A percentile compares a stretch with the other conserved stretches of the same genome.
phyloP scores from a whole-genome alignment of 1,284 basidiomycete genomes.

The Ustilago bromivora region DNA sequence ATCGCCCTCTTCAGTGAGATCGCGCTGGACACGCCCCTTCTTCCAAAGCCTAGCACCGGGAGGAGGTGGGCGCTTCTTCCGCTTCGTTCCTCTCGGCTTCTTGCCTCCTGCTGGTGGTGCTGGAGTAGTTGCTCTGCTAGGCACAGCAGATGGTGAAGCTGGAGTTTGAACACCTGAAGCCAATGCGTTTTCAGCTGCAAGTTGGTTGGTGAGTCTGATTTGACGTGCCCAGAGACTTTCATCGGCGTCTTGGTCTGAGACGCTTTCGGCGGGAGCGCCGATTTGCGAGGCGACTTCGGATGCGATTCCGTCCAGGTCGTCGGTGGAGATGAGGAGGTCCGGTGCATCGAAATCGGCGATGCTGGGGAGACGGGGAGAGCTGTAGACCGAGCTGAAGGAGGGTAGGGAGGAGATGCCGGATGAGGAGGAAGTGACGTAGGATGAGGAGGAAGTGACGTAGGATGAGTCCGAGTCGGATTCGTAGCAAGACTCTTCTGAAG shows the following conservation, averaged over 20 bases:
- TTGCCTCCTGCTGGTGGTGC: slow-evolving; percentile 6
- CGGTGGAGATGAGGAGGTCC: not conserved
- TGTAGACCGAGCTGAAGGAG: slow-evolving; percentile 43
- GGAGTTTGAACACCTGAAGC: slow-evolving; percentile 21
- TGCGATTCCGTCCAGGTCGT: slow-evolving; percentile 11
- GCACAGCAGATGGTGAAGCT: slow-evolving; percentile 11
- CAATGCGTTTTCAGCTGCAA: slow-evolving; percentile 11
- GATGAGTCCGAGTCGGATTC: slow-evolving; percentile 32
- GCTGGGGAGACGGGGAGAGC: slow-evolving; percentile 27
- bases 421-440: not conserved
- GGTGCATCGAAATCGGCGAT: slow-evolving; percentile 17
- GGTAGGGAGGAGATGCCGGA: slow-evolving; percentile 46
- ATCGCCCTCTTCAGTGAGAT: slow-evolving; percentile 14
- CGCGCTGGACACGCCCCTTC: slow-evolving; percentile 44
- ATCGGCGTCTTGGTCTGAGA: slow-evolving; percentile 34
- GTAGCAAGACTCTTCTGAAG: slow-evolving; percentile 4
- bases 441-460: not conserved
- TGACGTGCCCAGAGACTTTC: slow-evolving; percentile 44
- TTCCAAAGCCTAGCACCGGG: slow-evolving; percentile 49
- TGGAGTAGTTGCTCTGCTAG: slow-evolving; percentile 25
- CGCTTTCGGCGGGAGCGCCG: slow-evolving; percentile 12
- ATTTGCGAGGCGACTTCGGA: slow-evolving; percentile 28
- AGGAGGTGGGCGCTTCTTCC: slow-evolving; percentile 42
- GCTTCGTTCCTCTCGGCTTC: slow-evolving; percentile 21
- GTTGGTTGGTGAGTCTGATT: slow-evolving; percentile 26